These are phyloP conservation scores for Gymnopilus dilepis DNA, from an alignment of 768 basidiomycete genomes.

Conservation along the genomic window DNA sequence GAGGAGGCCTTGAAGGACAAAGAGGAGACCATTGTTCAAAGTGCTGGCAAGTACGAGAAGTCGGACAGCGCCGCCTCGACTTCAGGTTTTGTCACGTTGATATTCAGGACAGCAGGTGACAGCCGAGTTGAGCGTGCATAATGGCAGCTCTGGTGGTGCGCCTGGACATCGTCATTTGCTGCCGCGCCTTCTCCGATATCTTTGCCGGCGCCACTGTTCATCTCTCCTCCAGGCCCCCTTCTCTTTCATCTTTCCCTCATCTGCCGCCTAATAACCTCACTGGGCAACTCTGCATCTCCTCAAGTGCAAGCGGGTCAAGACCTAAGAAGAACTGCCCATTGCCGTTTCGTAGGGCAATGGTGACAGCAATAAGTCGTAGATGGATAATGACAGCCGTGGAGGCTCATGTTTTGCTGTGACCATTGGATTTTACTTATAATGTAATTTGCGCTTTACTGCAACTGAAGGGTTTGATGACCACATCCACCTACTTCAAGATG, in stretches of 20 bases:
- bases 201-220: slow-evolving; percentile 7
- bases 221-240: not conserved
- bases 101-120: slow-evolving; percentile 29
- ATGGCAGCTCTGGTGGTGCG: no score
- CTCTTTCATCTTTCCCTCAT: not conserved
- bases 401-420: no score
- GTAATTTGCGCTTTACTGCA: no score
- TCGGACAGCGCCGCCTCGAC: slow-evolving; percentile 49
- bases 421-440: no score
- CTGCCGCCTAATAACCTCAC: not conserved
- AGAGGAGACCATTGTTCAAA: no score
- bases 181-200: slow-evolving; percentile 18
- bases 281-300: slow-evolving; percentile 64
- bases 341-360: slow-evolving; percentile 48
- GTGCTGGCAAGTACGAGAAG: slow-evolving; percentile 46
- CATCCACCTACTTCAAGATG: no score
- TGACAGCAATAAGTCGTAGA: slow-evolving; percentile 15
- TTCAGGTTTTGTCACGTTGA: slow-evolving; percentile 46
- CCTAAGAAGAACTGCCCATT: slow-evolving; percentile 73
- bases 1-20: no score
- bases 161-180: not conserved
- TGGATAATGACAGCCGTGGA: slow-evolving; percentile 59
- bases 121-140: slow-evolving; percentile 33
- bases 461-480: no score
- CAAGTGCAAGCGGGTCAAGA: slow-evolving; percentile 83